phyloP scores from a whole-genome alignment of 2,329 filamentous ascomycete species.

The Raffaelea ambrosiae region DNA sequence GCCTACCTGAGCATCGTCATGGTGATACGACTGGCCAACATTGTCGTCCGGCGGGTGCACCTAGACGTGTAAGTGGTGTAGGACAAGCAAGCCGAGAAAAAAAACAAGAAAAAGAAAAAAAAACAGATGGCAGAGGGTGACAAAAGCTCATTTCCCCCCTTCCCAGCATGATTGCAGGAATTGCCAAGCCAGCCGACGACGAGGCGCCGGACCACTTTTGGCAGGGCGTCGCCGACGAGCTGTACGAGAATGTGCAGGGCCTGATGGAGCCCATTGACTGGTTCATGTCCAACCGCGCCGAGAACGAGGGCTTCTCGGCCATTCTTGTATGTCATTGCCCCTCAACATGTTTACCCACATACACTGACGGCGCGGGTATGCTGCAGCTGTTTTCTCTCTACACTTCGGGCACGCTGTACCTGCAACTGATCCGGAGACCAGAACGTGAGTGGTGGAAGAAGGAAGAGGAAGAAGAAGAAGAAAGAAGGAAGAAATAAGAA shows the following conservation, averaged over 20 bases:
- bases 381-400: conserved; percentile 3
- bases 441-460: too few species aligned
- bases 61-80: not conserved
- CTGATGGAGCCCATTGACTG: conserved; percentile 4
- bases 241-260: conserved; percentile 2
- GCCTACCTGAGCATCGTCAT: conserved; percentile 23
- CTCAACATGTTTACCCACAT: not conserved
- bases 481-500: too few species aligned
- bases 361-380: too few species aligned
- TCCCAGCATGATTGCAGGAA: not conserved
- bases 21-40: conserved; percentile 23
- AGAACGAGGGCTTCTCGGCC: conserved; percentile 4
- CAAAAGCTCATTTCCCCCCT: too few species aligned
- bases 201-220: too few species aligned
- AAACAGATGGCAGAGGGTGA: not conserved
- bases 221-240: not conserved
- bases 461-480: too few species aligned
- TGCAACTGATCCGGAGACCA: too few species aligned
- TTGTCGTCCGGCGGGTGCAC: conserved; percentile 17
- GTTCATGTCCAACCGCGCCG: conserved; percentile 6
- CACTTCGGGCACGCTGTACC: conserved; percentile 2
- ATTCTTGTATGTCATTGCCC: conserved; percentile 1
- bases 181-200: not conserved
- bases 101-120: too few species aligned
- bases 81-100: too few species aligned